Conservation (phyloP, 768 basidiomycete genomes). For the Tylopilus felleus region DNA sequence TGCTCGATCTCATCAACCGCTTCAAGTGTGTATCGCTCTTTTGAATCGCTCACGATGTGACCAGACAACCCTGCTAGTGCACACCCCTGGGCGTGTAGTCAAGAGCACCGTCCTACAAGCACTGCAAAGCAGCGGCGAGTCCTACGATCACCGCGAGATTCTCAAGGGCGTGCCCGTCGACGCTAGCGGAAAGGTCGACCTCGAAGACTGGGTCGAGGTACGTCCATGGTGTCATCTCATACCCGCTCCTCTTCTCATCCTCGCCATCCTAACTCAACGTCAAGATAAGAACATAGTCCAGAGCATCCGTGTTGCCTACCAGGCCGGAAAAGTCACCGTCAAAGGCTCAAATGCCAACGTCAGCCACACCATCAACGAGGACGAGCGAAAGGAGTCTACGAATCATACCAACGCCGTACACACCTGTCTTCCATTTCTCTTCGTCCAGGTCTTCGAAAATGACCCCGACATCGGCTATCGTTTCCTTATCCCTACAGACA, state of each 20-base stretch:
- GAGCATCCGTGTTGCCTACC: conserved; percentile 47
- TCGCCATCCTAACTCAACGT: conserved; percentile 60
- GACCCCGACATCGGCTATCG: conserved; percentile 81
- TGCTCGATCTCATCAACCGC: conserved; percentile 88
- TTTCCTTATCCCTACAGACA: conserved; percentile 90
- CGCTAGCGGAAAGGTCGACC: conserved; percentile 91
- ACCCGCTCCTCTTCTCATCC: conserved; percentile 8
- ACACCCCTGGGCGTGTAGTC: conserved; percentile 78
- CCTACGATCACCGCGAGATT: conserved; percentile 86
- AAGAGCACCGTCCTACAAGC: conserved; percentile 79
- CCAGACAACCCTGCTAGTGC: conserved; percentile 42
- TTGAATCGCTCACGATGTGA: conserved; percentile 1
- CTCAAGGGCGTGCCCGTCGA: conserved; percentile 89
- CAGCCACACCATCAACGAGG: too few relatives aligned
- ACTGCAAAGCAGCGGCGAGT: conserved; percentile 76
- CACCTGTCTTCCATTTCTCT: not conserved
- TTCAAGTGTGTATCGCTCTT: conserved; percentile 76
- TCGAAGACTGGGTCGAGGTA: conserved; percentile 99
- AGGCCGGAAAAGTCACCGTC: conserved; percentile 88
- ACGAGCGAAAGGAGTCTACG: too few relatives aligned
- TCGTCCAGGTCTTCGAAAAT: conserved; percentile 77
- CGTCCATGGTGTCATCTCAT: conserved; percentile 27
- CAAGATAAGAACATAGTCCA: conserved; percentile 60
- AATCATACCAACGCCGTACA: too few relatives aligned
- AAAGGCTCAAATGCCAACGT: conserved; percentile 64